Evolutionary conservation across 2,329 filamentous ascomycete species (phyloP).

Genomic region (Colletotrichum destructivum): DNA sequence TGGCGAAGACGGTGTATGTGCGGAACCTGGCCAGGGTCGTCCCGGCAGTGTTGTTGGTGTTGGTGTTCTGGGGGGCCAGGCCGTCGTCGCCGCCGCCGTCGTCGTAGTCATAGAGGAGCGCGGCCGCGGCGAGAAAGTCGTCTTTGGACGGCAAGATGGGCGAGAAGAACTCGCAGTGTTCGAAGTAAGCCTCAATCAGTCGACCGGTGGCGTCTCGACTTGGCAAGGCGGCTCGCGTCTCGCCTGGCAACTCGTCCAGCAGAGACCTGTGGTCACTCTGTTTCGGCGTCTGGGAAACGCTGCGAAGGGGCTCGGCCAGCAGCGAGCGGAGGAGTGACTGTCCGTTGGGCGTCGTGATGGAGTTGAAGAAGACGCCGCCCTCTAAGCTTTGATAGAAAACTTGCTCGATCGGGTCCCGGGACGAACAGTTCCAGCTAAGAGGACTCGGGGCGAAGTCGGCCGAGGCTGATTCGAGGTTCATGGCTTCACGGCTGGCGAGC

Average conservation of each 20-base stretch:
- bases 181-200: constrained; percentile 47
- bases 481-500: constrained; percentile 12
- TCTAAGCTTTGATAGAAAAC: constrained; percentile 2
- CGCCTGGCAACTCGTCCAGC: constrained; percentile 40
- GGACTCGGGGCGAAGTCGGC: background rate
- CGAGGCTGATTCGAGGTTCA: background rate
- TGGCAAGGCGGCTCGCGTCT: constrained; percentile 35
- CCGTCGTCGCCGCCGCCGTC: background rate
- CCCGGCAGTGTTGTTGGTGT: background rate
- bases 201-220: constrained; percentile 18
- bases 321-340: constrained; percentile 33
- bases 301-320: constrained; percentile 29
- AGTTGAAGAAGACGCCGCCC: background rate
- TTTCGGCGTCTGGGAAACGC: background rate
- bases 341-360: constrained; percentile 7
- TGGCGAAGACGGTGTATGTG: constrained; percentile 33
- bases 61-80: background rate
- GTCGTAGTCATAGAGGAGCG: constrained; percentile 18
- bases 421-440: background rate
- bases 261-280: constrained; percentile 38
- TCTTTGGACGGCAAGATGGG: constrained; percentile 45
- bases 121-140: constrained; percentile 30
- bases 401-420: constrained; percentile 12
- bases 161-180: constrained; percentile 49
- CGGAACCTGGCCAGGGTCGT: constrained; percentile 21